phyloP scores from a whole-genome alignment of 2,329 filamentous ascomycete genomes.

The Aspergillus ustus region DNA sequence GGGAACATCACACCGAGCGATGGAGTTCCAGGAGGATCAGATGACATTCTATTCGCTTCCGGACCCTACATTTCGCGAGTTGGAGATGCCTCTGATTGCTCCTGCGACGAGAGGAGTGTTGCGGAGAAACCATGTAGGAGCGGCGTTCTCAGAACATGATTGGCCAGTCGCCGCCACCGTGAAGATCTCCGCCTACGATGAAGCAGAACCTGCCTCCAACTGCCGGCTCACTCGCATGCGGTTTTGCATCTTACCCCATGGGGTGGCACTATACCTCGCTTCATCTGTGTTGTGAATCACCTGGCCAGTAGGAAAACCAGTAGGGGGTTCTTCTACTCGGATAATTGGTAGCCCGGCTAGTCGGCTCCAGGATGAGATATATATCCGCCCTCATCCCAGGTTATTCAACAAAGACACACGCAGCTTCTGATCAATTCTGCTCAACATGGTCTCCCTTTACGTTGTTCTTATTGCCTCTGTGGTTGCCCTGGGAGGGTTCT shows the following conservation, averaged over 20 bases:
- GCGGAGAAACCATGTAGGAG: not conserved
- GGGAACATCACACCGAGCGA: not conserved
- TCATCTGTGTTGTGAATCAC: not conserved
- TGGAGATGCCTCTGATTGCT: not conserved
- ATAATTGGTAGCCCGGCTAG: not conserved
- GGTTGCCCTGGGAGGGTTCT: slow-evolving; percentile 21
- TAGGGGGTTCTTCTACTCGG: not conserved
- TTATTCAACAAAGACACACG: not conserved
- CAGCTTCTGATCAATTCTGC: not conserved
- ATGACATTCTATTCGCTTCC: not conserved
- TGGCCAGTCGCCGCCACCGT: slow-evolving; percentile 4
- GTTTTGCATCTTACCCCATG: not conserved
- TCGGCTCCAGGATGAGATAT: not conserved
- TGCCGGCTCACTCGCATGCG: not conserved
- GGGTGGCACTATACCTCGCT: not conserved
- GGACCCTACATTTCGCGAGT: not conserved
- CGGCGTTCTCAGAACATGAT: not conserved
- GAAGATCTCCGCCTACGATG: not conserved
- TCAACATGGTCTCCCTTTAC: slow-evolving; percentile 14
- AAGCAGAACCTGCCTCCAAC: not conserved
- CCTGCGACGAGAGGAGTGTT: not conserved
- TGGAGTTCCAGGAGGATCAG: not conserved
- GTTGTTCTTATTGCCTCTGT: slow-evolving; percentile 18
- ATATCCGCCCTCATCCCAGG: not conserved
- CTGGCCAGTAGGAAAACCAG: not conserved